Base-by-base conservation (phyloP, 495 filamentous ascomycete species). In the Penicillium simplicissimum region DNA sequence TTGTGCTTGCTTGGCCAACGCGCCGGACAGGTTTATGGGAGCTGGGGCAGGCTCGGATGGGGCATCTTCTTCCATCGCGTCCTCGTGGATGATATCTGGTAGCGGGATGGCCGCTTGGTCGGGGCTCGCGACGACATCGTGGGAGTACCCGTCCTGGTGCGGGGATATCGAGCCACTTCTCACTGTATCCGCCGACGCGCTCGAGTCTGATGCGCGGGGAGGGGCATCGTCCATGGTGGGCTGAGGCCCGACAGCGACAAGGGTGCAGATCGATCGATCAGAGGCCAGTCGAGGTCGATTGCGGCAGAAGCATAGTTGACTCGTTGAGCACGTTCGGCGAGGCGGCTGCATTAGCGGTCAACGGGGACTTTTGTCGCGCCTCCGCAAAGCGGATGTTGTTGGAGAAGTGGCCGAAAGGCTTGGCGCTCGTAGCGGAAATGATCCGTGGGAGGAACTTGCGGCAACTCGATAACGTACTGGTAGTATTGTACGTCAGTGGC, bases 161-260 rank as follows among this genome's bases (percentile, higher is more conserved):
- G 61, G 64, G 10, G 60, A 62, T 31, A 42, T 59, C 17, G 55
- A 54, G n/a, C 57, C 64, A 35, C 34, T 49, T 52, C 60, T 58
- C 40, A 67, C 60, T 15, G 60, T 65, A 49, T 52, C 33, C 31
- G 66, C 61, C 43, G 52, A 67, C 55, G 53, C 52, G 62, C 56
- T 73, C 53, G 65, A 64, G 53, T 65, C 64, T 25, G 66, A 71
- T 47, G 62, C 63, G 54, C 68, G 59, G 43, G 64, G 57, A 40
- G 63, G 63, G 57, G 60, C 71, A 77, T 75, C 65, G 59, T 71
- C 71, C 76, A 79, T 79, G 23, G 66, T 68, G 58, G 54, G 55
- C 60, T 55, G 40, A 53, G 36, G 62, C 47, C 38, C 19, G 47
- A 33, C 17, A 57, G 45, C 31, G 34, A 49, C 23, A 36, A 23